phyloP scores from a whole-genome alignment of 768 basidiomycete species.

The Termitomyces sp. region DNA sequence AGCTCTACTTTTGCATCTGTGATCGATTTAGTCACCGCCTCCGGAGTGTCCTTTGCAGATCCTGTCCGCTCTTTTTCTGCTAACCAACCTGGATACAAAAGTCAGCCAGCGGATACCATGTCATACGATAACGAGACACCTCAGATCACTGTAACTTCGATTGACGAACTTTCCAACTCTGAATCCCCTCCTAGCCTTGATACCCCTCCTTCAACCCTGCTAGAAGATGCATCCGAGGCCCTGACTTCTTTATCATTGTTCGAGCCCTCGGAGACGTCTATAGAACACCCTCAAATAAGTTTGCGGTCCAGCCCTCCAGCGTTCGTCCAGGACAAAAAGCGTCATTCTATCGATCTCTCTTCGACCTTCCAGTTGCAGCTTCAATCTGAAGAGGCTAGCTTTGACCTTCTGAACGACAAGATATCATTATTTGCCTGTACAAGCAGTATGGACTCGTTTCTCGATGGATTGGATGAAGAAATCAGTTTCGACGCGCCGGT shows the following conservation, averaged over 20 bases:
- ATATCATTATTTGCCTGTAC: conserved; percentile 41
- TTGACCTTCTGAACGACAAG: conserved; percentile 51
- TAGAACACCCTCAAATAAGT: conserved; percentile 20
- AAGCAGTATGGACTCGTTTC: conserved; percentile 29
- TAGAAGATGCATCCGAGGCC: conserved; percentile 22
- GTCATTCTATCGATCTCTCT: conserved; percentile 42
- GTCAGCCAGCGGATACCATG: not conserved
- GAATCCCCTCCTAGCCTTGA: conserved; percentile 23
- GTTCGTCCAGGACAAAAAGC: conserved; percentile 26
- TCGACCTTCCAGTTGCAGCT: conserved; percentile 46
- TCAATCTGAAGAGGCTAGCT: conserved; percentile 40
- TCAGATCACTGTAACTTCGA: conserved; percentile 8
- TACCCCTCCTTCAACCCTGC: conserved; percentile 16
- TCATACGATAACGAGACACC: conserved; percentile 2
- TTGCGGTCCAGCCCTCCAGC: conserved; percentile 23
- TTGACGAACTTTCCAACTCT: conserved; percentile 20
- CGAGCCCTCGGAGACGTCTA: conserved; percentile 17
- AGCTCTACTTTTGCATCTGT: conserved; percentile 11
- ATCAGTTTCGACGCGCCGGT: conserved; percentile 34
- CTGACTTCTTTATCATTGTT: conserved; percentile 17
- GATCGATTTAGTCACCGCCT: conserved; percentile 18
- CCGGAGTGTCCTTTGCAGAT: conserved; percentile 17
- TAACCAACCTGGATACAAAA: conserved; percentile 2
- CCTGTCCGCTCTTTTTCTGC: conserved; percentile 1
- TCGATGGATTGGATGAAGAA: conserved; percentile 34